Evolutionary conservation across 2,329 filamentous ascomycete genomes (phyloP), one percentile per base, ranked within the genome.

Genomic region (Pleomassaria siparia): DNA sequence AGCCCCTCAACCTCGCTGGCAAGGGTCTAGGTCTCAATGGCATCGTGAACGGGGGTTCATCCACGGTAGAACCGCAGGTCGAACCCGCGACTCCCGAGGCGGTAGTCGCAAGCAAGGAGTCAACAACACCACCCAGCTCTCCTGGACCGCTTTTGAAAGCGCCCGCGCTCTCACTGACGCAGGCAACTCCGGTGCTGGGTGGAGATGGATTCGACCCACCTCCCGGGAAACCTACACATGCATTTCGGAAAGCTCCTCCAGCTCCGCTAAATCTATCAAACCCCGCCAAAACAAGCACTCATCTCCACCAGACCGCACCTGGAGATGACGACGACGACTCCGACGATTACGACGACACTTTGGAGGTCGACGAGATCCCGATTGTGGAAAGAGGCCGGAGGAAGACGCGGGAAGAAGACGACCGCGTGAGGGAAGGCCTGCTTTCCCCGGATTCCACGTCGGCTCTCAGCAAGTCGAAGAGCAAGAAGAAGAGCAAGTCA

Each of bases 381-480:
- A 67, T 72, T 5, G 72, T 80, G 28, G 73, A 83, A 43, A 81
- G 91, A 52, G 92, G 91, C 8, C 82, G 91, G 49, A 80, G 89
- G 58, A 89, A 87, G 69, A 96, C 91, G 2, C 82, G 91, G 43
- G 90, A 92, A 67, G 89, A 96, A 52, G 91, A 96, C 61, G 90
- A 96, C 57, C 80, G 80, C 45, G 82, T 89, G 45, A 83, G 91
- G 40, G 89, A 92, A 64, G 76, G 83, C 12, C 69, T 85, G n/a
- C 83, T 81, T 1, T 67, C 81, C 39, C 80, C 84, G 62, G 82
- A 86, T n/a, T n/a, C n/a, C n/a, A n/a, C n/a, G 11, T 86, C 89
- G 62, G 78, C 80, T 22, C 80, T 86, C 49, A 91, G 87, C 68
- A 73, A 82, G 24, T 91, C 88, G 0, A 89, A 80, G 54, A 75